Evolutionary conservation across 2,329 filamentous ascomycete genomes (phyloP).

Genomic region (Hypoxylon sp.): DNA sequence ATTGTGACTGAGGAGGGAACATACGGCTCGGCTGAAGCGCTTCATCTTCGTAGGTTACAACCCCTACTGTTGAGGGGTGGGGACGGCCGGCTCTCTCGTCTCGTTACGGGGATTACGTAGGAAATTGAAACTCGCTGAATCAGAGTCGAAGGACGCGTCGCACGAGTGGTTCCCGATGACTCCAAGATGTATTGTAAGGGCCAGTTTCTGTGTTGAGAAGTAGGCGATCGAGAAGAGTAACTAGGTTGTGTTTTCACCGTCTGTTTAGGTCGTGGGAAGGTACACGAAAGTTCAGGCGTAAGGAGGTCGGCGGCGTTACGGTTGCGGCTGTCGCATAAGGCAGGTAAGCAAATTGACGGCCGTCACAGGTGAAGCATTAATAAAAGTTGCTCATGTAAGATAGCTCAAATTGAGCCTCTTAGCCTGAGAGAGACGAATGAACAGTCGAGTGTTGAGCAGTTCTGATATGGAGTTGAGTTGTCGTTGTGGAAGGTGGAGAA

Average conservation of each 20-base stretch:
- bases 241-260: constrained; percentile 45
- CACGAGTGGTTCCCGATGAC: background rate
- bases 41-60: constrained; percentile 75
- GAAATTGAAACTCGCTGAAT: constrained; percentile 12
- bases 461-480: constrained; percentile 44
- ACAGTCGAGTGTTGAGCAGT: constrained; percentile 21
- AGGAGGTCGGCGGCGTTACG: constrained; percentile 21
- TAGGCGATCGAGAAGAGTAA: constrained; percentile 21
- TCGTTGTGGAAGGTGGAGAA: constrained; percentile 51
- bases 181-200: constrained; percentile 14
- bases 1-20: constrained; percentile 57
- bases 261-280: constrained; percentile 42
- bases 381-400: constrained; percentile 27
- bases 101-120: constrained; percentile 20
- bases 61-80: constrained; percentile 50
- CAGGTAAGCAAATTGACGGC: constrained; percentile 10
- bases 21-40: constrained; percentile 95
- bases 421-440: constrained; percentile 26
- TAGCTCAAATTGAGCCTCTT: constrained; percentile 38
- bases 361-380: constrained; percentile 26
- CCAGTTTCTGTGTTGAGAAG: constrained; percentile 17
- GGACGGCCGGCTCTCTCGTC: constrained; percentile 44
- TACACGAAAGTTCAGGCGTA: constrained; percentile 40
- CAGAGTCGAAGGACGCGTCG: constrained; percentile 32
- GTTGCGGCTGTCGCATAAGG: constrained; percentile 37